Evolutionary conservation across 2,329 filamentous ascomycete species (phyloP).

Genomic region (Fusarium armeniacum): DNA sequence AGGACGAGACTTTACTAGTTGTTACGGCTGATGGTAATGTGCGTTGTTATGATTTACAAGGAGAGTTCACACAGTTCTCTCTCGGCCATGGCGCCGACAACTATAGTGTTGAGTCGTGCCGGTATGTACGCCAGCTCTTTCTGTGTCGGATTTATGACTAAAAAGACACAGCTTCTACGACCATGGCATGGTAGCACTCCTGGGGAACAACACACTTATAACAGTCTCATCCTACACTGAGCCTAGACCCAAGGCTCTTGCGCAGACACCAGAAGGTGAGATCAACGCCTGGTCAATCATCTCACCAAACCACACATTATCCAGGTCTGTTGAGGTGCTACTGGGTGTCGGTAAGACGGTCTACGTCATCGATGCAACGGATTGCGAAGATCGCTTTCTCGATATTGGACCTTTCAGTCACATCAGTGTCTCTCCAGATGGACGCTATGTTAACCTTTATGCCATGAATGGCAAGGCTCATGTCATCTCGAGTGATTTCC

Average conservation of each 20-base stretch:
- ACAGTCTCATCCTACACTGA: slow-evolving; percentile 92
- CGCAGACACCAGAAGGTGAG: slow-evolving; percentile 79
- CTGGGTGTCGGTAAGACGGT: slow-evolving; percentile 88
- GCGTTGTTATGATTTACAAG: slow-evolving; percentile 91
- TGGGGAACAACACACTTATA: slow-evolving; percentile 88
- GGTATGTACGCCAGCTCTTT: slow-evolving; percentile 53
- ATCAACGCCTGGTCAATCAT: slow-evolving; percentile 92
- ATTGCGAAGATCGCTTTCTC: slow-evolving; percentile 90
- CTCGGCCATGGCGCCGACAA: slow-evolving; percentile 92
- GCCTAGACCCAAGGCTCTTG: slow-evolving; percentile 86
- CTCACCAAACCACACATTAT: slow-evolving; percentile 88
- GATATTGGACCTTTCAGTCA: slow-evolving; percentile 94
- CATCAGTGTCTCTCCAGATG: slow-evolving; percentile 91
- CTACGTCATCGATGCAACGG: slow-evolving; percentile 86
- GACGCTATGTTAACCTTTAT: slow-evolving; percentile 88
- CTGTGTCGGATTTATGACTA: slow-evolving; percentile 12
- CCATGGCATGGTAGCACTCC: slow-evolving; percentile 90
- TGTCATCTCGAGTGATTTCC: slow-evolving; percentile 95
- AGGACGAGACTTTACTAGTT: slow-evolving; percentile 91
- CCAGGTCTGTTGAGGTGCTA: slow-evolving; percentile 91
- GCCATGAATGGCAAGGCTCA: slow-evolving; percentile 87
- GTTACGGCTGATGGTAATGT: slow-evolving; percentile 92
- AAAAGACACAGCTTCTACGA: slow-evolving; percentile 76
- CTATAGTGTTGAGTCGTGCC: slow-evolving; percentile 87
- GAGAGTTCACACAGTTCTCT: slow-evolving; percentile 94